phyloP scores from a whole-genome alignment of 495 filamentous ascomycete genomes.

The Penicillium paradoxum region DNA sequence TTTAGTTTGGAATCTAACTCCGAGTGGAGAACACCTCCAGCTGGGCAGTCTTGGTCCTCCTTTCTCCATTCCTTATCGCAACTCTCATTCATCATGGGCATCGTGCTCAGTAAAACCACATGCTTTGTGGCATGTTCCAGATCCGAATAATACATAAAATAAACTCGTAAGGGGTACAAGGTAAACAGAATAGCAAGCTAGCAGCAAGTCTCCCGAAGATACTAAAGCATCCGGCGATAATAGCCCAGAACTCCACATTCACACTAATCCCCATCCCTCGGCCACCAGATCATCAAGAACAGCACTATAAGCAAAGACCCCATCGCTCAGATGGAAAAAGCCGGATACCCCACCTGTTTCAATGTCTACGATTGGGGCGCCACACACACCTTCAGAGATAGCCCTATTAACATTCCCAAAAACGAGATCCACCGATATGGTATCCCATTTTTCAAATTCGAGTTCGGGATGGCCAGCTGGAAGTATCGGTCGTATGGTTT shows the following conservation, averaged over 20 bases:
- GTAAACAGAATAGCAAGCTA: background rate
- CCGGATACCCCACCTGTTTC: conserved; percentile 20
- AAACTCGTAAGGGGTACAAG: background rate
- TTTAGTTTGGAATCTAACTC: background rate
- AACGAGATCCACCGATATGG: conserved; percentile 9
- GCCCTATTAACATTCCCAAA: conserved; percentile 21
- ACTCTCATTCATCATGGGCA: too few species aligned
- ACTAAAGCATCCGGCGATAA: background rate
- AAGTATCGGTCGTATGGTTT: conserved; percentile 9
- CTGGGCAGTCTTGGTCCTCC: too few species aligned
- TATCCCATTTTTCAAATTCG: conserved; percentile 13
- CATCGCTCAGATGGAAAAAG: conserved; percentile 26
- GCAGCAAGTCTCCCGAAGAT: background rate
- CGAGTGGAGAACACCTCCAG: too few species aligned
- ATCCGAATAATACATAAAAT: background rate
- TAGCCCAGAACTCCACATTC: background rate
- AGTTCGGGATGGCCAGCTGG: conserved; percentile 17
- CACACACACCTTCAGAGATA: conserved; percentile 23
- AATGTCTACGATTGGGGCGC: conserved; percentile 25
- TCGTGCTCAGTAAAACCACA: background rate
- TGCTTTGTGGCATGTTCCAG: background rate
- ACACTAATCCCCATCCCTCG: conserved; percentile 18
- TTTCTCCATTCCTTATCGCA: too few species aligned
- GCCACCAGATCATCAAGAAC: conserved; percentile 26
- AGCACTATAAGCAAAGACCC: conserved; percentile 20